Percentiles rank a stretch among this genome's conserved stretches.
These are phyloP conservation scores for Thozetella sp. DNA, from an alignment of 495 filamentous ascomycete species.

Conservation along the genomic window DNA sequence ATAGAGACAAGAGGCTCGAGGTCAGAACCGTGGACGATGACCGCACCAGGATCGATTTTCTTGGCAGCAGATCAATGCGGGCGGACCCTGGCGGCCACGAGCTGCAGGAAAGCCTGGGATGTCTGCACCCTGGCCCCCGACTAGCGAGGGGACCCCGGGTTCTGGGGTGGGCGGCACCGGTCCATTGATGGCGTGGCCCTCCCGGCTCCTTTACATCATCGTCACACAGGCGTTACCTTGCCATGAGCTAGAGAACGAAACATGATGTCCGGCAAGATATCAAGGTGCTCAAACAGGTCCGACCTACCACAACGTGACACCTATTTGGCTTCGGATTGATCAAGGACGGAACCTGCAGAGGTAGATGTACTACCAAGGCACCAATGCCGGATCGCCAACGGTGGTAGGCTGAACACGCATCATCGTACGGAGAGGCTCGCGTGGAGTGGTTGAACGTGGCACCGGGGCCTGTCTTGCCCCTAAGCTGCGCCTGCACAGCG, in stretches of 20 bases:
- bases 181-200: background rate
- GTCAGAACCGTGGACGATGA: background rate
- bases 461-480: no score
- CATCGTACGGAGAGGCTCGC: no score
- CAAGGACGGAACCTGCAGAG: no score
- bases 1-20: background rate
- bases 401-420: no score
- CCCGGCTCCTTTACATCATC: background rate
- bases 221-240: background rate
- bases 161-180: background rate
- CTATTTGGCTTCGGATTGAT: background rate
- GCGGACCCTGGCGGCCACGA: background rate
- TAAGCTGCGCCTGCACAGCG: no score
- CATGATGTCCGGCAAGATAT: no score
- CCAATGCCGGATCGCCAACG: no score
- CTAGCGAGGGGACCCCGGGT: background rate
- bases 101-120: background rate
- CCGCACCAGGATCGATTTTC: background rate
- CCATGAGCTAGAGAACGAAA: background rate
- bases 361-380: no score
- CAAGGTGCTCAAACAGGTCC: no score
- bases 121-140: background rate
- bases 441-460: no score
- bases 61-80: background rate
- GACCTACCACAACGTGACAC: background rate